phyloP scores from a whole-genome alignment of 2,329 filamentous ascomycete genomes.

The Cladorrhinum sp. region DNA sequence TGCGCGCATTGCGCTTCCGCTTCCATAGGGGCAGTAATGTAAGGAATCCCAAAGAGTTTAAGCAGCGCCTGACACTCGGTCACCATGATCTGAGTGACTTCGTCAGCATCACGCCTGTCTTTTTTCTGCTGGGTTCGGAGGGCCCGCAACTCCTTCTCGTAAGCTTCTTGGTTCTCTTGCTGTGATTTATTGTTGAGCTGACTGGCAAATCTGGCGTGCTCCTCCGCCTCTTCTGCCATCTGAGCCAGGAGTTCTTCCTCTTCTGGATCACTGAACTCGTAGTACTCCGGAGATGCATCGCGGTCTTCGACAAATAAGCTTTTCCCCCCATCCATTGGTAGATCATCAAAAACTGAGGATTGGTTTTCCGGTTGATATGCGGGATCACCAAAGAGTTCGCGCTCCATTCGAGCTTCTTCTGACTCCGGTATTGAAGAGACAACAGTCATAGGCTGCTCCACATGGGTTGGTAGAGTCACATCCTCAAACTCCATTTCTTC shows the following conservation, averaged over 20 bases:
- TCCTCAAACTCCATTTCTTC: conserved; percentile 39
- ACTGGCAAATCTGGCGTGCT: conserved; percentile 89
- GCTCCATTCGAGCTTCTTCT: conserved; percentile 28
- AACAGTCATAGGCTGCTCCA: not conserved
- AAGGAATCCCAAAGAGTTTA: conserved; percentile 86
- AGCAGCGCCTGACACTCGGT: conserved; percentile 91
- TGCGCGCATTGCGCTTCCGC: conserved; percentile 97
- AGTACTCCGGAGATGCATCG: conserved; percentile 56
- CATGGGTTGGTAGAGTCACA: conserved; percentile 27
- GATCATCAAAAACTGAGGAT: conserved; percentile 21
- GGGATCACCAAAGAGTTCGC: conserved; percentile 29
- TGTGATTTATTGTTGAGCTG: conserved; percentile 75
- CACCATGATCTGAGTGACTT: conserved; percentile 95
- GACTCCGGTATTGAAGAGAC: conserved; percentile 23
- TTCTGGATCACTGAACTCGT: conserved; percentile 79
- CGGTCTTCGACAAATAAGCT: conserved; percentile 41
- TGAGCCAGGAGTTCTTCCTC: conserved; percentile 86
- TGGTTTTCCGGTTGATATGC: conserved; percentile 8
- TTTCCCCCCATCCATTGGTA: conserved; percentile 2
- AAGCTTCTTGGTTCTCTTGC: conserved; percentile 69
- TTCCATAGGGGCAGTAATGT: conserved; percentile 98
- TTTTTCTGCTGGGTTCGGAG: conserved; percentile 94
- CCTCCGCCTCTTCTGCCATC: conserved; percentile 85
- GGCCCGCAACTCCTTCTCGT: conserved; percentile 82
- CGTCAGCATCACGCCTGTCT: conserved; percentile 90